Evolutionary conservation across 257 asterid genomes (phyloP).

Genomic region (Solanum chilense): DNA sequence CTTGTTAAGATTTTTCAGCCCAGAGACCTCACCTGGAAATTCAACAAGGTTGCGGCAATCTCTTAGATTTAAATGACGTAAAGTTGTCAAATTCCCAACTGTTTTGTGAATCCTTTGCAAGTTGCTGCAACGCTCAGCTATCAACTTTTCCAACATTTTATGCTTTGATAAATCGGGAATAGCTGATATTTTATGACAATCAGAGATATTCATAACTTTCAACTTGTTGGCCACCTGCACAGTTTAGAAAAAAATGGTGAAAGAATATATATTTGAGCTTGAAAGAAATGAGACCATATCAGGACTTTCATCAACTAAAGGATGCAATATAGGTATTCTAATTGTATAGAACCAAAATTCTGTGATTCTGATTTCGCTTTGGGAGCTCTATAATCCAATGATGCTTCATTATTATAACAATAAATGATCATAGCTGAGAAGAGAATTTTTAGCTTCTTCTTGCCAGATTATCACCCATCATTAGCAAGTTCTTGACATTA

Average conservation of each 20-base stretch:
- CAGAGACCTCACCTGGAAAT: constrained; percentile 27
- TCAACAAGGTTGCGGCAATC: constrained; percentile 11
- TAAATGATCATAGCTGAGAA: not conserved
- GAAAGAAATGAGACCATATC: not conserved
- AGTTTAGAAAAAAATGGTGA: not conserved
- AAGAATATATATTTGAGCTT: not conserved
- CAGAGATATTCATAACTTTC: constrained; percentile 12
- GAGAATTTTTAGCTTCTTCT: not conserved
- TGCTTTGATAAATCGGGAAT: constrained; percentile 20
- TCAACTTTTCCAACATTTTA: constrained; percentile 10
- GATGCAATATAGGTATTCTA: not conserved
- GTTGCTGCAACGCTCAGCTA: constrained; percentile 4
- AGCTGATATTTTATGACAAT: constrained; percentile 10
- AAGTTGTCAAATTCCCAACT: constrained; percentile 9
- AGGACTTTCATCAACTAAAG: not conserved
- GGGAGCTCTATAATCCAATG: not conserved
- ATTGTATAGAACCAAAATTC: not conserved
- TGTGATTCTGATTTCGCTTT: not conserved
- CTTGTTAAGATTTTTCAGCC: constrained; percentile 21
- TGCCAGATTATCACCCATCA: not conserved
- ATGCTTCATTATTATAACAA: not conserved
- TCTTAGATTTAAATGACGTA: constrained; percentile 14
- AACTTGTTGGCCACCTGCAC: constrained; percentile 15
- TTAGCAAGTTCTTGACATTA: not conserved
- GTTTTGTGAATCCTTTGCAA: constrained; percentile 16